Percentiles rank a stretch among this genome's conserved stretches.
Conservation (phyloP, 768 basidiomycete genomes). For the Macrolepiota albuminosa region DNA sequence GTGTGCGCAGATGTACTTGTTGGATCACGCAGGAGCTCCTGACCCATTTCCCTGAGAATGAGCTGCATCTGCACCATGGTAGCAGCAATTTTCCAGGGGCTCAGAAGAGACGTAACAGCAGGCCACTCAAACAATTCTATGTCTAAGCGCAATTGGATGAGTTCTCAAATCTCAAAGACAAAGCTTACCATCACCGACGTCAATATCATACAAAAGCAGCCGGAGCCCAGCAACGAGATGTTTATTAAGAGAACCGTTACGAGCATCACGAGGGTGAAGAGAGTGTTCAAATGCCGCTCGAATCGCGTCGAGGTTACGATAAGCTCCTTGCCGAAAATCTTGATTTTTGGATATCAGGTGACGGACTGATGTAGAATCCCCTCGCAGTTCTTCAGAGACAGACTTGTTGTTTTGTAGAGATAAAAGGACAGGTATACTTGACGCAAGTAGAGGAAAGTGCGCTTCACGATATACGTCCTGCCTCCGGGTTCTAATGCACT, state of each 20-base stretch:
- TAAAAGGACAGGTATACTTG: constrained; percentile 64
- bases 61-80: constrained; percentile 79
- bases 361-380: constrained; percentile 47
- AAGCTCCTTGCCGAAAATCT: constrained; percentile 73
- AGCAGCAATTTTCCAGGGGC: constrained; percentile 80
- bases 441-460: constrained; percentile 60
- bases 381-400: constrained; percentile 46
- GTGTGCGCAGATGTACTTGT: constrained; percentile 51
- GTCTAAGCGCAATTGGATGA: constrained; percentile 22
- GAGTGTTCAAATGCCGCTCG: constrained; percentile 64
- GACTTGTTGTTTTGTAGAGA: constrained; percentile 59
- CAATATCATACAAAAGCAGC: constrained; percentile 58
- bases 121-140: constrained; percentile 55
- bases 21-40: constrained; percentile 56
- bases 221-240: constrained; percentile 63
- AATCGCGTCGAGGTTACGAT: constrained; percentile 68
- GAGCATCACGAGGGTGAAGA: constrained; percentile 41
- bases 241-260: constrained; percentile 50
- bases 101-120: constrained; percentile 59
- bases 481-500: constrained; percentile 64
- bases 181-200: constrained; percentile 41
- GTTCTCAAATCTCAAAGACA: neutral
- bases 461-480: constrained; percentile 63
- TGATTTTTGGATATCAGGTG: constrained; percentile 53
- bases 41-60: constrained; percentile 67